A percentile compares a stretch with the other conserved stretches of the same genome.
Conservation (phyloP, 352 stramenopile species). For the Phytophthora sansomeana region DNA sequence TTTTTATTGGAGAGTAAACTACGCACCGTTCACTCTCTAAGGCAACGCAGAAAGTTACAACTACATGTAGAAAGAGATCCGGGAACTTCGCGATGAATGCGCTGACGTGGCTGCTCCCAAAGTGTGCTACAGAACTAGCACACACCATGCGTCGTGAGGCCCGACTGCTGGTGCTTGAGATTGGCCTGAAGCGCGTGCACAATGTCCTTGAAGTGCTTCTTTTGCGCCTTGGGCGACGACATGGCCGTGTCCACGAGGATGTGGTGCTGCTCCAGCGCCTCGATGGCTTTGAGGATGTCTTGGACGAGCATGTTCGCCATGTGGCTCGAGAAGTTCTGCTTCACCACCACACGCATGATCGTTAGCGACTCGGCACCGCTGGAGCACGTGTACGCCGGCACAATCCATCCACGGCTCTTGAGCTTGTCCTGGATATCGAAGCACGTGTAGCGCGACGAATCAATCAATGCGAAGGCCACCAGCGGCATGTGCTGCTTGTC, state of each 20-base stretch:
- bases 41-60: constrained; percentile 27
- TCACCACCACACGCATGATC: constrained; percentile 93
- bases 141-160: constrained; percentile 81
- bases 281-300: constrained; percentile 88
- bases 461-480: constrained; percentile 88
- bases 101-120: neutral
- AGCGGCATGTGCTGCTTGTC: constrained; percentile 93
- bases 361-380: constrained; percentile 80
- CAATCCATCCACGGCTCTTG: constrained; percentile 88
- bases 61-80: constrained; percentile 17
- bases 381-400: constrained; percentile 91
- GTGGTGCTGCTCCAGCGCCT: constrained; percentile 82
- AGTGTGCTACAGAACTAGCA: constrained; percentile 51
- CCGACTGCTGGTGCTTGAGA: constrained; percentile 79
- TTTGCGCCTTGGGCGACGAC: constrained; percentile 82
- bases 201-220: constrained; percentile 69
- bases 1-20: constrained; percentile 17
- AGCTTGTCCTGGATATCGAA: constrained; percentile 94
- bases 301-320: constrained; percentile 91
- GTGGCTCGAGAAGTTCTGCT: constrained; percentile 91
- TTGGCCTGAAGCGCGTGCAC: constrained; percentile 75
- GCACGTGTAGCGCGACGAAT: constrained; percentile 83
- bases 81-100: neutral
- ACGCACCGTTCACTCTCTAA: constrained; percentile 23
- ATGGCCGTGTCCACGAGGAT: constrained; percentile 77